Evolutionary conservation across 2,329 filamentous ascomycete genomes (phyloP).

Genomic region (Colletotrichum tropicale): DNA sequence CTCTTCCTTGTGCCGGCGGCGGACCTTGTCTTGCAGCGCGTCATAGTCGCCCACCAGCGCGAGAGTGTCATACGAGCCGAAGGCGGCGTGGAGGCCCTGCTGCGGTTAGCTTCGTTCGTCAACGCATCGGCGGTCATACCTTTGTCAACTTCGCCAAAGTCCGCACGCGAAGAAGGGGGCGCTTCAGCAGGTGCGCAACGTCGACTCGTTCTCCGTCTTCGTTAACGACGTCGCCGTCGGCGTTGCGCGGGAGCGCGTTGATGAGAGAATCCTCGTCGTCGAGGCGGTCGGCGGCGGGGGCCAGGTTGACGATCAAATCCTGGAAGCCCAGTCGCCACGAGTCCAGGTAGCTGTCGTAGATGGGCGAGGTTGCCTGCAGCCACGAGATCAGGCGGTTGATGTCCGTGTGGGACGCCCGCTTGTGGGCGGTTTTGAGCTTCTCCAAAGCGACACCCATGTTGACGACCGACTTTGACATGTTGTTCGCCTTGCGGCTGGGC

Average conservation of each 20-base stretch:
- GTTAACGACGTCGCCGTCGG: constrained; percentile 70
- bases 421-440: constrained; percentile 80
- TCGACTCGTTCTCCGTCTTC: constrained; percentile 88
- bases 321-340: constrained; percentile 94
- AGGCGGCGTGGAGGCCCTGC: constrained; percentile 61
- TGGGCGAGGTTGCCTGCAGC: constrained; percentile 77
- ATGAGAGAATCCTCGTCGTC: constrained; percentile 67
- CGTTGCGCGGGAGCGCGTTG: constrained; percentile 64
- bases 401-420: constrained; percentile 76
- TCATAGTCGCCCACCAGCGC: constrained; percentile 62
- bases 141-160: constrained; percentile 85
- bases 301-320: constrained; percentile 91
- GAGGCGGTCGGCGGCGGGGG: constrained; percentile 60
- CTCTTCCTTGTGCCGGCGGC: constrained; percentile 66
- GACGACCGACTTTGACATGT: constrained; percentile 84
- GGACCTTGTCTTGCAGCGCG: constrained; percentile 75
- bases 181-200: constrained; percentile 89
- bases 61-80: constrained; percentile 51
- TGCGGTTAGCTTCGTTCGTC: not conserved
- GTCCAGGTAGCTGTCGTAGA: constrained; percentile 85
- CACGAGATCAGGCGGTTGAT: constrained; percentile 76
- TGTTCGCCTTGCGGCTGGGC: constrained; percentile 56
- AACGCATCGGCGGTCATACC: constrained; percentile 43
- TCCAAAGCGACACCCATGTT: constrained; percentile 93
- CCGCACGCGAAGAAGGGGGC: constrained; percentile 86